Evolutionary conservation across 352 stramenopile species (phyloP).

Genomic region (Globisporangium irregulare): DNA sequence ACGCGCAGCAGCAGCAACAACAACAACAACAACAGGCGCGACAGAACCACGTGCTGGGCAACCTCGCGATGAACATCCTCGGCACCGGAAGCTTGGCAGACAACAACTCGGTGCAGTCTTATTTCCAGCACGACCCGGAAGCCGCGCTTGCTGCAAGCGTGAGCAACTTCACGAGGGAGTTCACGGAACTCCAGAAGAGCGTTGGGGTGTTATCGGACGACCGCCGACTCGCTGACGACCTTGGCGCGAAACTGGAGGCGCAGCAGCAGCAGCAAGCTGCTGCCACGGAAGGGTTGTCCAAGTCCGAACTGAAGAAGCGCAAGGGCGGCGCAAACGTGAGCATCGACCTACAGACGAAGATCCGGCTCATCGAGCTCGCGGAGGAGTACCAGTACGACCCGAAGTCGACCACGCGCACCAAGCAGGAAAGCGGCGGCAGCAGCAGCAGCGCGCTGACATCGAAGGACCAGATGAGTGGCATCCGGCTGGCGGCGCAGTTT

Average conservation of each 20-base stretch:
- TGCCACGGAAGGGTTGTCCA: slow-evolving; percentile 6
- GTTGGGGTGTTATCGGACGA: slow-evolving; percentile 39
- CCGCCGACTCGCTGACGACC: slow-evolving; percentile 24
- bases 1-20: slow-evolving; percentile 10
- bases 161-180: slow-evolving; percentile 27
- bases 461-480: slow-evolving; percentile 68
- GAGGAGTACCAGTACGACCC: slow-evolving; percentile 83
- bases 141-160: slow-evolving; percentile 7
- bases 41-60: slow-evolving; percentile 15
- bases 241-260: slow-evolving; percentile 22
- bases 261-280: slow-evolving; percentile 22
- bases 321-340: slow-evolving; percentile 59
- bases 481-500: slow-evolving; percentile 70
- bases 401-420: slow-evolving; percentile 40
- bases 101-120: slow-evolving; percentile 27
- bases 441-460: slow-evolving; percentile 1
- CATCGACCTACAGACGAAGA: slow-evolving; percentile 83
- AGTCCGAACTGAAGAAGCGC: slow-evolving; percentile 42
- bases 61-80: slow-evolving; percentile 18
- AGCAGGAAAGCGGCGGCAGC: slow-evolving; percentile 25
- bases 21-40: slow-evolving; percentile 11
- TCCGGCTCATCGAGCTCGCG: slow-evolving; percentile 76
- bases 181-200: slow-evolving; percentile 46
- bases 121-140: slow-evolving; percentile 37
- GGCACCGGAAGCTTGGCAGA: slow-evolving; percentile 8